phyloP scores from a whole-genome alignment of 176 grass and related monocot species.

The Rhynchospora pubera region DNA sequence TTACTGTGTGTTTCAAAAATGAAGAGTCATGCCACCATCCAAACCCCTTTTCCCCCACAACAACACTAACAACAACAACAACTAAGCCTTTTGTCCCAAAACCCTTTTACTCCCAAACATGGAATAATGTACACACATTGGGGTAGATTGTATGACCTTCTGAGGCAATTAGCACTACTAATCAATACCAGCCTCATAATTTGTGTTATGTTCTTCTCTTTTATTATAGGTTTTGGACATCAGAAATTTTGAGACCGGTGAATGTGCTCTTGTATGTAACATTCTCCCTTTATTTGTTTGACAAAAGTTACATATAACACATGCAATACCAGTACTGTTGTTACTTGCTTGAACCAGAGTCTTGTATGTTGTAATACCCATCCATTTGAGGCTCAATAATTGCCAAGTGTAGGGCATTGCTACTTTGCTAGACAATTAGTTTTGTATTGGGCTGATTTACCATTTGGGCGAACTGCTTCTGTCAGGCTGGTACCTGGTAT shows the following conservation, averaged over 20 bases:
- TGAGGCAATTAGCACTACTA: not conserved
- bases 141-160: no score
- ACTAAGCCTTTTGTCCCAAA: no score
- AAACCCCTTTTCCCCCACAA: no score
- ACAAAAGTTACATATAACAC: not conserved
- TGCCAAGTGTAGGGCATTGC: not conserved
- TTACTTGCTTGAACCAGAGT: not conserved
- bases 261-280: slow-evolving; percentile 62
- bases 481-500: not conserved
- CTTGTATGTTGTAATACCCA: not conserved
- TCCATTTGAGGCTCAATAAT: not conserved
- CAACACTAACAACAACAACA: no score
- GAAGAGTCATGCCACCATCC: no score
- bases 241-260: slow-evolving; percentile 67
- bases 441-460: not conserved
- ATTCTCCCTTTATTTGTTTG: not conserved
- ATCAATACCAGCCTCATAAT: not conserved
- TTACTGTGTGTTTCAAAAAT: not conserved
- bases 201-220: not conserved
- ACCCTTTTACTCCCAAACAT: no score
- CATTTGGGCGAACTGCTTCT: not conserved
- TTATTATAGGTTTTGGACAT: slow-evolving; percentile 64
- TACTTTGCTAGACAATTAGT: not conserved
- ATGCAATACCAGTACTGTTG: not conserved
- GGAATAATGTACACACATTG: no score